Conservation (phyloP, 2,329 filamentous ascomycete species). For the Alternaria angustiovoidea region DNA sequence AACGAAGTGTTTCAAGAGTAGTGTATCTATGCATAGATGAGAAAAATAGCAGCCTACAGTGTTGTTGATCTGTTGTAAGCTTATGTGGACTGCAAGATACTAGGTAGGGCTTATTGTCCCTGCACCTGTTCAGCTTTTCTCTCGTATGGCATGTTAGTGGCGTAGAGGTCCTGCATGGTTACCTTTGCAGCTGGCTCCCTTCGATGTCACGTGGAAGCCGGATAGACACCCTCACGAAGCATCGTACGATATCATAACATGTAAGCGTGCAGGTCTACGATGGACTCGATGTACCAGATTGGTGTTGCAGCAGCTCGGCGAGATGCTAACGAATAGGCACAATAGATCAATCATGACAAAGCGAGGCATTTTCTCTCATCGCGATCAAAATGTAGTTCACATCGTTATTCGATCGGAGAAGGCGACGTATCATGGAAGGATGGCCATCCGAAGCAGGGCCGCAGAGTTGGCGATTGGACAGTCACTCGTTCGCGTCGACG, state of each 20-base stretch:
- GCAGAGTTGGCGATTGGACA: constrained; percentile 25
- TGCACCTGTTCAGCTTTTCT: too few relatives aligned
- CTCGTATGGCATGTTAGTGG: neutral
- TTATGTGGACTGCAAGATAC: too few relatives aligned
- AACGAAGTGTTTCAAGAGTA: too few relatives aligned
- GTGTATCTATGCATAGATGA: too few relatives aligned
- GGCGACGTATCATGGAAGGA: constrained; percentile 27
- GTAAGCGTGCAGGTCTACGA: neutral
- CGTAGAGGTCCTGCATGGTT: neutral
- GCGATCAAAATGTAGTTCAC: neutral
- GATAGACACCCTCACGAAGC: neutral
- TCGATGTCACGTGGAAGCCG: neutral
- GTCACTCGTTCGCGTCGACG: constrained; percentile 10
- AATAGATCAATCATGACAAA: neutral
- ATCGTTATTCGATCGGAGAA: constrained; percentile 26
- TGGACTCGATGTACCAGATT: neutral
- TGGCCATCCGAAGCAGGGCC: constrained; percentile 23
- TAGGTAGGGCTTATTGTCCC: too few relatives aligned
- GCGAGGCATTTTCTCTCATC: neutral
- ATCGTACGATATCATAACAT: neutral
- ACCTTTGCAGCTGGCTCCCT: neutral
- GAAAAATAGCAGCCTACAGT: too few relatives aligned
- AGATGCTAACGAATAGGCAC: neutral
- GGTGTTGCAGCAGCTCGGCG: neutral
- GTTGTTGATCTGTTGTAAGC: too few relatives aligned